Evolutionary conservation across 768 basidiomycete genomes (phyloP).

Genomic region (Lentinus tigrinus): DNA sequence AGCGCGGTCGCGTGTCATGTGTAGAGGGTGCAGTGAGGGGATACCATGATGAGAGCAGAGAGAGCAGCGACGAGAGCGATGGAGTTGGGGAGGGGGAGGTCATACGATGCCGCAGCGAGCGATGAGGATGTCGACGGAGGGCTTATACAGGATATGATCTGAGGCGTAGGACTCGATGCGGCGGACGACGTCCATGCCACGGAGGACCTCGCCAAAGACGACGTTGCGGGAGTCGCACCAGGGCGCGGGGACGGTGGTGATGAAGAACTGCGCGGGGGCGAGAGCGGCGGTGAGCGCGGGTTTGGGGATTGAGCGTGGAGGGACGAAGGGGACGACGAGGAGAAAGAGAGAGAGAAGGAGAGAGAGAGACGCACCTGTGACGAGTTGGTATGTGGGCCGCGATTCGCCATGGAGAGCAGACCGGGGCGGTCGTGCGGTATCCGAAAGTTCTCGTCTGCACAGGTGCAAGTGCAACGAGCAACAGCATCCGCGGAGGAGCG

Average conservation of each 20-base stretch:
- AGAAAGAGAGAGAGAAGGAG: neutral
- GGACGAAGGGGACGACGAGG: neutral
- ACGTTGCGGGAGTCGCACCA: constrained; percentile 45
- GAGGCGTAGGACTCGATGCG: constrained; percentile 32
- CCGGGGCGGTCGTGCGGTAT: constrained; percentile 37
- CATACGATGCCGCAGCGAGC: constrained; percentile 14
- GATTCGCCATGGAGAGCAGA: constrained; percentile 51
- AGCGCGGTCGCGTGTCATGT: too few relatives aligned
- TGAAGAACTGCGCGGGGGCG: constrained; percentile 34
- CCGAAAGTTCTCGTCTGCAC: constrained; percentile 39
- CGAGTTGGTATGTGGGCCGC: constrained; percentile 50
- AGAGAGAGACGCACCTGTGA: constrained; percentile 35
- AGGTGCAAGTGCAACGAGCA: neutral
- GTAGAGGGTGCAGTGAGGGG: neutral
- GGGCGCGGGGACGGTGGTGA: constrained; percentile 35
- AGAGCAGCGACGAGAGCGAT: too few relatives aligned
- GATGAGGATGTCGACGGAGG: constrained; percentile 28
- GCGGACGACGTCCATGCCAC: constrained; percentile 39
- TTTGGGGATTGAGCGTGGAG: too few relatives aligned
- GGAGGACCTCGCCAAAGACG: constrained; percentile 42
- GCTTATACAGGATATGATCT: constrained; percentile 29
- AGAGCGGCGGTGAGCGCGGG: neutral
- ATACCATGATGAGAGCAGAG: too few relatives aligned
- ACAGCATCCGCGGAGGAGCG: too few relatives aligned
- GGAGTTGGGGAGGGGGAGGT: neutral